These are phyloP conservation scores for Pichia phayaonensis DNA, from an alignment of 805 yeast species.

Conservation along the genomic window DNA sequence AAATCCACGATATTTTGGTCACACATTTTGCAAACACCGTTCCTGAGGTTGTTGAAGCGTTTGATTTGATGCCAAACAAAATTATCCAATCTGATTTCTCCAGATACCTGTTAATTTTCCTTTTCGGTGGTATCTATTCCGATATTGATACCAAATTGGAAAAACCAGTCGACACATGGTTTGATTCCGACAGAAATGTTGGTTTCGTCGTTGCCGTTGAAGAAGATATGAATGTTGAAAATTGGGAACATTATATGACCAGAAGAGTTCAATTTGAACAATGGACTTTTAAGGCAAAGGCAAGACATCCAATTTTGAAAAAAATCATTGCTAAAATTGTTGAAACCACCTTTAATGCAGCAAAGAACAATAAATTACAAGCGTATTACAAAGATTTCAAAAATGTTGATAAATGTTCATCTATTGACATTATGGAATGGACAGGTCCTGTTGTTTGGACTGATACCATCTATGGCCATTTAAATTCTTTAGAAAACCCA, in stretches of 20 bases:
- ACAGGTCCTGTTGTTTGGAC: slow-evolving; percentile 80
- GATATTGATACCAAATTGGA: slow-evolving; percentile 53
- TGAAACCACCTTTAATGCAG: slow-evolving; percentile 38
- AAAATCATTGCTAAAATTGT: slow-evolving; percentile 47
- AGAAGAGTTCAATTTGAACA: slow-evolving; percentile 56
- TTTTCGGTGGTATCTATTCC: slow-evolving; percentile 54
- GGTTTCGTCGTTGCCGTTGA: slow-evolving; percentile 53
- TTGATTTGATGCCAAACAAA: slow-evolving; percentile 45
- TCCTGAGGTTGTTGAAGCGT: slow-evolving; percentile 51
- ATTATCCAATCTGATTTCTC: slow-evolving; percentile 48
- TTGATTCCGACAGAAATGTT: slow-evolving; percentile 43
- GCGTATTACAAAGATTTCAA: slow-evolving; percentile 31
- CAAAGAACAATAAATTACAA: slow-evolving; percentile 27
- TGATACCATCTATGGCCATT: slow-evolving; percentile 59
- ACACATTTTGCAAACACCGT: slow-evolving; percentile 27
- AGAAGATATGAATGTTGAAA: slow-evolving; percentile 42
- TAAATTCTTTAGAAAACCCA: slow-evolving; percentile 36
- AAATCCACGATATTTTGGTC: slow-evolving; percentile 23
- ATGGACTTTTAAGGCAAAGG: slow-evolving; percentile 53
- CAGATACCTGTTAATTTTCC: slow-evolving; percentile 44
- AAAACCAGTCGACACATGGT: slow-evolving; percentile 54
- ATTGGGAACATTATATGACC: slow-evolving; percentile 45
- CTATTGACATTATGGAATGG: slow-evolving; percentile 57
- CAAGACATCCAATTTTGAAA: slow-evolving; percentile 53
- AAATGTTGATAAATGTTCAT: slow-evolving; percentile 30